These are phyloP conservation scores for Apophysomyces trapeziformis DNA, from an alignment of 371 early-diverging fungal species.

Conservation along the genomic window DNA sequence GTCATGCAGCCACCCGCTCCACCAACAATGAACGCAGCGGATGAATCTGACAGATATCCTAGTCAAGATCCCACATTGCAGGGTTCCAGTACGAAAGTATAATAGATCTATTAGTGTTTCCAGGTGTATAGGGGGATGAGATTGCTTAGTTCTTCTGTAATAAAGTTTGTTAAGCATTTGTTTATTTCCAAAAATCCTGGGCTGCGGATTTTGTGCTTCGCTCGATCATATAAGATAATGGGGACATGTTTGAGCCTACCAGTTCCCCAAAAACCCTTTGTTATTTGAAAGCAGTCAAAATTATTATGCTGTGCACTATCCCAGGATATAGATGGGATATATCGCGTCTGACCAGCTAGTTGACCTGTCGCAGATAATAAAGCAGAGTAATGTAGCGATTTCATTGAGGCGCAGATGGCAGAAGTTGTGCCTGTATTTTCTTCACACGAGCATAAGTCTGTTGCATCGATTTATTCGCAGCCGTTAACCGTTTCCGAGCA, in stretches of 20 bases:
- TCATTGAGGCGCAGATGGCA: background rate
- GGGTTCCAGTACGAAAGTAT: slow-evolving; percentile 36
- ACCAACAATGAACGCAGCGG: slow-evolving; percentile 35
- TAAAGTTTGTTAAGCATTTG: no score
- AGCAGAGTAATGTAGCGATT: background rate
- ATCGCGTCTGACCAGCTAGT: no score
- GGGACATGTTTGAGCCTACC: no score
- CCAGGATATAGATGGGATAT: no score
- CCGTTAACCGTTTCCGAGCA: slow-evolving; percentile 51
- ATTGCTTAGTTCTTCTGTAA: background rate
- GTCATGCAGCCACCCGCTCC: slow-evolving; percentile 48
- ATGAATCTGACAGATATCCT: slow-evolving; percentile 38
- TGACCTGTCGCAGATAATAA: no score
- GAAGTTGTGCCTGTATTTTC: slow-evolving; percentile 35
- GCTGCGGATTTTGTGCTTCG: no score
- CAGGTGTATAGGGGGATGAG: background rate
- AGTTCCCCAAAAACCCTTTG: no score
- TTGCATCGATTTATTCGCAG: slow-evolving; percentile 49
- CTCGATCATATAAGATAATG: no score
- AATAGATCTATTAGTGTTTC: background rate
- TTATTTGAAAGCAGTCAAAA: no score
- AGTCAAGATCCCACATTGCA: slow-evolving; percentile 55
- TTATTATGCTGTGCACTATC: no score
- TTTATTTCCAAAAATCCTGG: no score
- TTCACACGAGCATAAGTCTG: slow-evolving; percentile 55